Conservation (phyloP, 129 eudicot genomes). For the Escallonia herrerae region DNA sequence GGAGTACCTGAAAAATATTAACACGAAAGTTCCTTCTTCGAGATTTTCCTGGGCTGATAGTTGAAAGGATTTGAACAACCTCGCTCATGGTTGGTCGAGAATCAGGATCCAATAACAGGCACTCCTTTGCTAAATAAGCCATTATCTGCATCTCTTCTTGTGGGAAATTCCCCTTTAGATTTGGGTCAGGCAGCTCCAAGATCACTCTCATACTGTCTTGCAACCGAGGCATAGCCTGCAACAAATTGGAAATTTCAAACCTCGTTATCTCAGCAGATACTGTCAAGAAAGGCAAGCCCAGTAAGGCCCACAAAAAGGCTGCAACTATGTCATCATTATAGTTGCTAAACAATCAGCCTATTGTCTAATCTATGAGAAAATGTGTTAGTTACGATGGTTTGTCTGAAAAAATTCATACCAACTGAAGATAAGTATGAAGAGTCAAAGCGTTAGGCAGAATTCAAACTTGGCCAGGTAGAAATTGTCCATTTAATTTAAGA, state of each 20-base stretch:
- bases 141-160: slow-evolving; percentile 86
- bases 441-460: too few species aligned
- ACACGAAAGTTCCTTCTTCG: slow-evolving; percentile 47
- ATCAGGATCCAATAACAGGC: slow-evolving; percentile 85
- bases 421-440: too few species aligned
- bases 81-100: slow-evolving; percentile 93
- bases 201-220: slow-evolving; percentile 76
- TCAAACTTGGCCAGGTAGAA: too few species aligned
- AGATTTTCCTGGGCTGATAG: slow-evolving; percentile 61
- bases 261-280: background rate
- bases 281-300: too few species aligned
- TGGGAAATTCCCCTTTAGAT: slow-evolving; percentile 48
- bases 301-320: too few species aligned
- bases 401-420: too few species aligned
- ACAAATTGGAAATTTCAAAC: background rate
- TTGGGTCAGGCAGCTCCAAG: slow-evolving; percentile 72
- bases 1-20: slow-evolving; percentile 47
- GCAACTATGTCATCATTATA: too few species aligned
- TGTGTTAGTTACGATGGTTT: too few species aligned
- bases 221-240: slow-evolving; percentile 76
- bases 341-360: background rate
- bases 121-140: slow-evolving; percentile 96
- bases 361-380: background rate
- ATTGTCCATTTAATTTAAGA: background rate
- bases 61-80: slow-evolving; percentile 89